Conservation (phyloP, 768 basidiomycete genomes). For the Boletellus ananas region DNA sequence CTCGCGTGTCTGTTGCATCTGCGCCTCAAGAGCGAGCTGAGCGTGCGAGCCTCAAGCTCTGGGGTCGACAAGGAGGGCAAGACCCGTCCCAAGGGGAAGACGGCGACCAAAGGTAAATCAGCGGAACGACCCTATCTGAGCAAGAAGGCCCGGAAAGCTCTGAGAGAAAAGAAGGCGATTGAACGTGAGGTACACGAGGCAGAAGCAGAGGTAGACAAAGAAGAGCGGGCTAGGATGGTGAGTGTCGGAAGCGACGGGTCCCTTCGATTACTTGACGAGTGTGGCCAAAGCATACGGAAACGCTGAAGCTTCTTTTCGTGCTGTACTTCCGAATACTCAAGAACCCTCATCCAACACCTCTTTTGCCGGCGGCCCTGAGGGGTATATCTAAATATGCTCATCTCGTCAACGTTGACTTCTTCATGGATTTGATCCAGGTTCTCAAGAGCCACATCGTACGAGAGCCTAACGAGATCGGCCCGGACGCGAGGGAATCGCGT, state of each 20-base stretch:
- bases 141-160: constrained; percentile 83
- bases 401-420: constrained; percentile 97
- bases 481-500: constrained; percentile 31
- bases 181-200: constrained; percentile 92
- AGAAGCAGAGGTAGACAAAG: constrained; percentile 88
- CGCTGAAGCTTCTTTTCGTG: constrained; percentile 93
- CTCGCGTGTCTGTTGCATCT: constrained; percentile 81
- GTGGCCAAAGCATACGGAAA: constrained; percentile 84
- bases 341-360: constrained; percentile 67
- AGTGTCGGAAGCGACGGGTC: constrained; percentile 32
- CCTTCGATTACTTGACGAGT: constrained; percentile 17
- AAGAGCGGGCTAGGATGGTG: constrained; percentile 80
- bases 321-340: constrained; percentile 97
- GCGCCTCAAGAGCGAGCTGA: constrained; percentile 82
- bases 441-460: constrained; percentile 72
- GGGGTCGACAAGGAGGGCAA: constrained; percentile 54
- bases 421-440: constrained; percentile 88
- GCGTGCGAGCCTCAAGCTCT: constrained; percentile 71
- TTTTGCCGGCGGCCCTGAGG: constrained; percentile 83
- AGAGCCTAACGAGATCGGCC: constrained; percentile 40
- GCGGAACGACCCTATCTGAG: constrained; percentile 72
- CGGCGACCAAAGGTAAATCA: constrained; percentile 50
- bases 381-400: constrained; percentile 94
- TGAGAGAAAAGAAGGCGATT: constrained; percentile 88
- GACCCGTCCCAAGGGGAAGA: constrained; percentile 36